Evolutionary conservation across 2,329 filamentous ascomycete species (phyloP).

Genomic region (Knufia petricola): DNA sequence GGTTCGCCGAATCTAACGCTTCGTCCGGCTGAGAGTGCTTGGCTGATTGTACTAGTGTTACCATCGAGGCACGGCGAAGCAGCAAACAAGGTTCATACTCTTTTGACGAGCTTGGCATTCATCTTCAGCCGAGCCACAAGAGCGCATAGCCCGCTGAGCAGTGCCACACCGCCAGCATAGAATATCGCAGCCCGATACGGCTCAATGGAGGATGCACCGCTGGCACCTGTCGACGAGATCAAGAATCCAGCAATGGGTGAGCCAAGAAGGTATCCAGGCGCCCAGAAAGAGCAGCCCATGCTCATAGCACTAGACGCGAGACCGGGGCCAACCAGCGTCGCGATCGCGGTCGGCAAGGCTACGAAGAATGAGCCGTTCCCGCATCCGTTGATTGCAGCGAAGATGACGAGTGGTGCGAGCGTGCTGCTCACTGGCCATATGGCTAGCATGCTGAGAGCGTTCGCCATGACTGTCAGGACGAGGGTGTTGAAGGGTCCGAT

Average conservation of each 20-base stretch:
- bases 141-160: conserved; percentile 39
- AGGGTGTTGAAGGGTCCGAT: conserved; percentile 50
- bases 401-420: conserved; percentile 45
- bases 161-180: conserved; percentile 47
- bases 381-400: conserved; percentile 51
- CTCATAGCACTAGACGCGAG: too few relatives aligned
- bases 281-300: conserved; percentile 54
- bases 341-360: conserved; percentile 56
- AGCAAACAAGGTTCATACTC: too few relatives aligned
- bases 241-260: conserved; percentile 53
- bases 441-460: conserved; percentile 49
- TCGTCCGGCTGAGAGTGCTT: too few relatives aligned
- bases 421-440: conserved; percentile 52
- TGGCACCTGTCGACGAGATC: conserved; percentile 42
- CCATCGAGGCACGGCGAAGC: too few relatives aligned
- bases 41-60: too few relatives aligned
- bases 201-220: conserved; percentile 36
- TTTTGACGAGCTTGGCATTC: too few relatives aligned
- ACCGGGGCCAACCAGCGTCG: too few relatives aligned
- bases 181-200: conserved; percentile 54
- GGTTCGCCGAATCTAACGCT: too few relatives aligned
- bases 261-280: conserved; percentile 51
- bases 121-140: too few relatives aligned
- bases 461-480: conserved; percentile 39
- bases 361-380: conserved; percentile 56